Evolutionary conservation across 1,139 yeast species (phyloP).

Genomic region (Sugiyamaella castrensis): DNA sequence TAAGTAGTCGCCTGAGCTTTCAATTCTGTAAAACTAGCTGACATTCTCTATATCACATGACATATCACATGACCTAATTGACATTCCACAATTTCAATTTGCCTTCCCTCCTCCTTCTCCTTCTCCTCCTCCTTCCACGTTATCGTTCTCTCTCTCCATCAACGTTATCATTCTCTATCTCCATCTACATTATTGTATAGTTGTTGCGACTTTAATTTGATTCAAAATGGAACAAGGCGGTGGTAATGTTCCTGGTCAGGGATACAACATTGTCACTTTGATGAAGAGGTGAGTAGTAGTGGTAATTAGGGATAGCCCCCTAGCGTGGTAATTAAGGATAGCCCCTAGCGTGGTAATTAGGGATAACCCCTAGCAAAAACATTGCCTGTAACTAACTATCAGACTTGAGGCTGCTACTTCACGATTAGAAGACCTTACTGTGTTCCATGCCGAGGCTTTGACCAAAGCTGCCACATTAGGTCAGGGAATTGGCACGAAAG

Average conservation of each 20-base stretch:
- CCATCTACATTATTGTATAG: too few relatives aligned
- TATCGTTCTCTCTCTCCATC: too few relatives aligned
- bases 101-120: too few relatives aligned
- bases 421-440: constrained; percentile 82
- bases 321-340: not conserved
- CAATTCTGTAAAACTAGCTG: too few relatives aligned
- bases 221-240: too few relatives aligned
- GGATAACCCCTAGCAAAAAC: not conserved
- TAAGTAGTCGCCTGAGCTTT: too few relatives aligned
- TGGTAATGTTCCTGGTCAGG: constrained; percentile 30
- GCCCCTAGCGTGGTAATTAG: not conserved
- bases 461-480: constrained; percentile 21
- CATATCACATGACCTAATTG: too few relatives aligned
- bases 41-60: too few relatives aligned
- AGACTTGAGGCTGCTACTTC: constrained; percentile 91
- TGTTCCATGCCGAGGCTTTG: constrained; percentile 60
- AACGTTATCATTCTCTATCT: too few relatives aligned
- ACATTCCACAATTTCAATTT: too few relatives aligned
- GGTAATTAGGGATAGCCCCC: not conserved
- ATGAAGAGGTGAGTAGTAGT: constrained; percentile 53
- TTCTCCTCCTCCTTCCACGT: too few relatives aligned
- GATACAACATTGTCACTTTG: constrained; percentile 76
- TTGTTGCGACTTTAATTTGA: too few relatives aligned
- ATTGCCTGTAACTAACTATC: not conserved
- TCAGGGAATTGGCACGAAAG: constrained; percentile 34